phyloP scores from a whole-genome alignment of 73 alveolate species.

The Paramecium sonneborni region DNA sequence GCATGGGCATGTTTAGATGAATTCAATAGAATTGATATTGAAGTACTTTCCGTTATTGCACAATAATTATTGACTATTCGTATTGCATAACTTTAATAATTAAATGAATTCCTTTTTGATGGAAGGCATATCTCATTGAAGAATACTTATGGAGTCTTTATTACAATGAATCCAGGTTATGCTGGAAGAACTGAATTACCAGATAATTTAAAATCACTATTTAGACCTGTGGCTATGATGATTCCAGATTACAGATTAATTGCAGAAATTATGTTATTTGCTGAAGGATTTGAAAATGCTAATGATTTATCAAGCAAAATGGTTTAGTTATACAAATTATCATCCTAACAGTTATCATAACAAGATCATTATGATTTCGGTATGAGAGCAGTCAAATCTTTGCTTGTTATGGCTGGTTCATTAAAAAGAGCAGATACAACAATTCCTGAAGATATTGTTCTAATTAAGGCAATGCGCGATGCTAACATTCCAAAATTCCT shows the following conservation, averaged over 20 bases:
- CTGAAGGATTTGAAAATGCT: constrained; percentile 97
- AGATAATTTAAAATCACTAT: constrained; percentile 90
- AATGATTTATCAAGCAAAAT: constrained; percentile 85
- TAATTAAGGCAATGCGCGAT: constrained; percentile 84
- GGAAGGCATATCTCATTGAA: constrained; percentile 77
- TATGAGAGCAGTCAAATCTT: constrained; percentile 98
- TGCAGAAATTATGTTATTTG: constrained; percentile 97
- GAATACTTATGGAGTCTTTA: constrained; percentile 92
- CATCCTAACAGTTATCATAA: constrained; percentile 87
- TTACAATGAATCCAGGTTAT: constrained; percentile 98
- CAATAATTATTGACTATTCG: constrained; percentile 56
- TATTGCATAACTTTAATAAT: constrained; percentile 40
- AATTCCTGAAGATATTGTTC: constrained; percentile 81
- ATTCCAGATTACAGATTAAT: constrained; percentile 95
- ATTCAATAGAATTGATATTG: constrained; percentile 74
- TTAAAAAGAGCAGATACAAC: constrained; percentile 89
- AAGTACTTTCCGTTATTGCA: constrained; percentile 83
- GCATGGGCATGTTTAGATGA: constrained; percentile 73
- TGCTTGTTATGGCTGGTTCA: constrained; percentile 96
- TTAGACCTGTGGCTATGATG: constrained; percentile 98
- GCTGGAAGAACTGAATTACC: constrained; percentile 99
- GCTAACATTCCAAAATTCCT: constrained; percentile 83
- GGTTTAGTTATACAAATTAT: constrained; percentile 86
- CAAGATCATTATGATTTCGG: constrained; percentile 98
- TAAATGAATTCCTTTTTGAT: constrained; percentile 77